Evolutionary conservation across 345 rosid species (phyloP), one percentile per base, ranked within the genome.

Genomic region (Carallia pectinifolia): DNA sequence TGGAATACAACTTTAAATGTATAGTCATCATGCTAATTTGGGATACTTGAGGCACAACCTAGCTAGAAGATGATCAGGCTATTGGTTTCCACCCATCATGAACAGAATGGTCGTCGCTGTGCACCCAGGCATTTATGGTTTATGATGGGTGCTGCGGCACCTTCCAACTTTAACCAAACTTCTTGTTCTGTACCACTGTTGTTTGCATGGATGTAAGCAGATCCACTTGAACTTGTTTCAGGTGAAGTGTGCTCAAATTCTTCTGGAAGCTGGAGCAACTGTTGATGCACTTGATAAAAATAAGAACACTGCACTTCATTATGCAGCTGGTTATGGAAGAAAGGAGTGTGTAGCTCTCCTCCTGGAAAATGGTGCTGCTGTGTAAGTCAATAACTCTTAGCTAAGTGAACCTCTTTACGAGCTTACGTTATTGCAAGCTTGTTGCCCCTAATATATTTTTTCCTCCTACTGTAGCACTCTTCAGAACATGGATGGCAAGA

Each of bases 291-390:
- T 94, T 74, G 99, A 94, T 80, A 94, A 90, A 77, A 94, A 94
- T 77, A 94, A 92, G 83, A 94, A 94, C 81, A 94, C 99, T 3
- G 97, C 97, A 8, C 91, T 94, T 55, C 99, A 94, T 74, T 94
- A 94, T 53, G 95, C 99, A 15, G 97, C 99, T 69, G 99, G 99
- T 64, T 94, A 94, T 73, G 97, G 98, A 36, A 91, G 90, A 79
- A 90, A 94, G 81, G 98, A 91, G 61, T 94, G 98, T 72, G 97
- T 94, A 8, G 84, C 93, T 79, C 93, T 94, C 72, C 85, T 94
- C 30, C 86, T 95, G 37, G 92, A 89, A 68, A 90, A 89, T 47
- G 99, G 96, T 6, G 99, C 99, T 54, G 96, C 99, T 62, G 97
- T 95, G 99, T 95, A 90, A 92, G 97, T 77, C 53, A 52, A 61